Percentiles rank a stretch among this genome's conserved stretches.
Conservation (phyloP, 176 grass and related monocot genomes). For the Bonia amplexicaulis region DNA sequence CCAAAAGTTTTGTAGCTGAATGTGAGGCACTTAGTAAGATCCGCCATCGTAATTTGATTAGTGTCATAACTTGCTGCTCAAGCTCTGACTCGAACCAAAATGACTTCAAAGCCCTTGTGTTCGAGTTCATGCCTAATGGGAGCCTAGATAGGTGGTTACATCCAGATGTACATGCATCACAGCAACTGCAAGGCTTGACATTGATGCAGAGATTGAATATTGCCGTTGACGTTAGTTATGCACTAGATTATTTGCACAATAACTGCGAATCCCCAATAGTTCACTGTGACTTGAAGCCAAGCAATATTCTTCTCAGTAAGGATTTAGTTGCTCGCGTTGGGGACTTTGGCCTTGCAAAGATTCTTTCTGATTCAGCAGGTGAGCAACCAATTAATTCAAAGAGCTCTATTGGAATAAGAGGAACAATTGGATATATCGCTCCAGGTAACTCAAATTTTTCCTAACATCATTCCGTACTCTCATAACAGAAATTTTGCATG, state of each 20-base stretch:
- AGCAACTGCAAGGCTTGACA: not conserved
- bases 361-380: conserved; percentile 13
- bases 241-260: conserved; percentile 51
- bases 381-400: no score
- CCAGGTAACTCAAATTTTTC: no score
- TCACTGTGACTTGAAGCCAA: conserved; percentile 10
- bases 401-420: no score
- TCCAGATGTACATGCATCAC: not conserved
- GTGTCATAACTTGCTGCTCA: conserved; percentile 38
- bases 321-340: conserved; percentile 35
- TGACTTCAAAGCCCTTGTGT: conserved; percentile 30
- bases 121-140: conserved; percentile 38
- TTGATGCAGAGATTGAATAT: conserved; percentile 13
- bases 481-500: no score
- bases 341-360: conserved; percentile 42
- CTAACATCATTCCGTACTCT: no score
- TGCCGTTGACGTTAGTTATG: conserved; percentile 36
- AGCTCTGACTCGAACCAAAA: conserved; percentile 27
- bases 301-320: conserved; percentile 43
- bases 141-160: conserved; percentile 32
- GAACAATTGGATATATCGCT: no score
- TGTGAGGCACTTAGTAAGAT: conserved; percentile 39
- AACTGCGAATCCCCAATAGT: conserved; percentile 23
- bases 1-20: conserved; percentile 36
- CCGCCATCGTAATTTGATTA: conserved; percentile 43